Evolutionary conservation across 1,284 basidiomycete genomes (phyloP).

Genomic region (Sanghuangporus sanghuang): DNA sequence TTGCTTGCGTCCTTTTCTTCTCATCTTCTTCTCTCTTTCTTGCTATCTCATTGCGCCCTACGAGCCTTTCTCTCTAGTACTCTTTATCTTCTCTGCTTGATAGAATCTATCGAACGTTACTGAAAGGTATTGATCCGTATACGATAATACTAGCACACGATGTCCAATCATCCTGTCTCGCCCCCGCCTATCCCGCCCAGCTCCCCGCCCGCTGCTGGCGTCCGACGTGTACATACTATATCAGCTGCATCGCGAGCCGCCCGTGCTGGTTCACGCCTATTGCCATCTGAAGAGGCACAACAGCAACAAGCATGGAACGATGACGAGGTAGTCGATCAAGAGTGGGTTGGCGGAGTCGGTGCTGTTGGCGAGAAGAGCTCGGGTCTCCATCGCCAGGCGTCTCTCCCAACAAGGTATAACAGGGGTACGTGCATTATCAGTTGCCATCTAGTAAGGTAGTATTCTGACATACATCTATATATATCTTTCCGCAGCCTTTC

Average conservation of each 20-base stretch:
- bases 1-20: neutral
- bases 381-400: conserved; percentile 72
- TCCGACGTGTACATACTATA: conserved; percentile 78
- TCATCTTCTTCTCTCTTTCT: neutral
- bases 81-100: neutral
- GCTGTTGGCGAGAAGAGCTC: conserved; percentile 73
- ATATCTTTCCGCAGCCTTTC: conserved; percentile 25
- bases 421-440: conserved; percentile 44
- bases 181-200: conserved; percentile 29
- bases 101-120: neutral
- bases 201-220: conserved; percentile 30
- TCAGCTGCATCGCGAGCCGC: conserved; percentile 65
- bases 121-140: neutral
- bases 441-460: conserved; percentile 20
- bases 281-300: conserved; percentile 62
- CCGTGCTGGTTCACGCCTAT: conserved; percentile 53
- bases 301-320: conserved; percentile 52
- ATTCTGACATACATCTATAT: conserved; percentile 22
- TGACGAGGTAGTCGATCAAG: conserved; percentile 70
- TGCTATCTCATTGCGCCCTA: neutral
- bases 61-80: neutral
- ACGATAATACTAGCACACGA: neutral
- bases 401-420: conserved; percentile 75
- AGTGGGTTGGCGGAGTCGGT: conserved; percentile 74
- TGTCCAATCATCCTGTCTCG: conserved; percentile 17